Base-by-base conservation (phyloP, 2,329 filamentous ascomycete species). In the Penicillium expansum region DNA sequence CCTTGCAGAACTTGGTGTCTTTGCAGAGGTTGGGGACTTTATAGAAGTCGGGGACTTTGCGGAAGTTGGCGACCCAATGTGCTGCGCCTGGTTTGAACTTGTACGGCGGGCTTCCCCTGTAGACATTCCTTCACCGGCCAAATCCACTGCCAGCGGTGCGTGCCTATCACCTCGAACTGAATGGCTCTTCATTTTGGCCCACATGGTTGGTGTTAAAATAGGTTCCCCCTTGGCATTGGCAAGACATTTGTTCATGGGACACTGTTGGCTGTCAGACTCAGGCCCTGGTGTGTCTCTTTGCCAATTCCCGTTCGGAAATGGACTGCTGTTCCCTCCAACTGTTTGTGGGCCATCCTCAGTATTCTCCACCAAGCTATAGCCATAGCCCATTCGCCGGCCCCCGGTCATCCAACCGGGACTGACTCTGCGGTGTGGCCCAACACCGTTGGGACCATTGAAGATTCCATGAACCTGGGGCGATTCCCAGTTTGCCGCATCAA, bases 331-430 rank as follows among this genome's bases (percentile, higher is more conserved):
- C 13, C 24, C 39, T 43, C 22, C 41, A 14, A 50, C 37, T 48
- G 45, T 29, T 9, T 51, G 29, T 6, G 49, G 37, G 7, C 42
- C 54, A 16, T 63, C 60, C 7, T 69, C 67, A n/a, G 64, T 59
- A 24, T 63, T 58, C 20, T 63, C 52, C 14, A 77, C 70, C 50
- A 74, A 64, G 16, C 60, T 68, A 55, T 76, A 77, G 2, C 74
- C 74, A 60, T 76, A 77, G 1, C 75, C 75, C 42, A 71, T 60
- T 20, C 75, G 70, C 55, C 70, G 71, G 4, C 75, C 75, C 22
- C 68, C 73, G 10, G 75, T 74, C 68, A 77, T 70, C 76, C 76
- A 78, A 22, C 74, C 76, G 30, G 74, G 60, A 48, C 75, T 78
- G 43, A 75, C 65, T 60, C 67, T 73, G 16, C 72, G 71, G 45